These are phyloP conservation scores for Eimeria sp. DNA, from an alignment of 169 alveolate genomes.

Conservation along the genomic window DNA sequence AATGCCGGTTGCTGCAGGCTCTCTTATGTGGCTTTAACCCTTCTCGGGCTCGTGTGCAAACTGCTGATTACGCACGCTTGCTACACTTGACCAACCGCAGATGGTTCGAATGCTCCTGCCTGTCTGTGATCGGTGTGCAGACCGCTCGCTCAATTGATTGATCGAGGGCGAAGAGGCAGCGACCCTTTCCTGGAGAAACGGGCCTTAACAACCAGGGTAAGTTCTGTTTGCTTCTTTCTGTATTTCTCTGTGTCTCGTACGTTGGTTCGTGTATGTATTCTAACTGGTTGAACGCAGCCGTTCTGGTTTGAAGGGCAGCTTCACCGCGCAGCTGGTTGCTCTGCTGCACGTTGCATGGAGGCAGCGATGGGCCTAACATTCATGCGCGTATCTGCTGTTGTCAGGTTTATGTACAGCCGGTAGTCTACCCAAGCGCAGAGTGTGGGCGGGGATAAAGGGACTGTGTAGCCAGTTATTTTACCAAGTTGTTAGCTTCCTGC, in stretches of 20 bases:
- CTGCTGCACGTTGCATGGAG: not conserved
- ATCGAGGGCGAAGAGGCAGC: conserved; percentile 48
- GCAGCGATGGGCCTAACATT: not conserved
- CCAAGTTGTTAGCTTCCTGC: too few species aligned
- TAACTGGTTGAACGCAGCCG: not conserved
- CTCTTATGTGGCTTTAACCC: not conserved
- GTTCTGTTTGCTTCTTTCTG: not conserved
- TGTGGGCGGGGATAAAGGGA: too few species aligned
- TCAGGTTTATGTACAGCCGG: too few species aligned
- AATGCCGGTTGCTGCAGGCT: not conserved
- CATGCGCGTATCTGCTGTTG: not conserved
- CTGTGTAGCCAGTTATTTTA: too few species aligned
- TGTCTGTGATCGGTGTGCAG: conserved; percentile 9
- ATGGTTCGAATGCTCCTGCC: not conserved
- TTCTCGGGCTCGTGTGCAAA: not conserved
- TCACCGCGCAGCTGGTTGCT: not conserved
- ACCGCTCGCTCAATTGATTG: conserved; percentile 50
- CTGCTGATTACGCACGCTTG: not conserved
- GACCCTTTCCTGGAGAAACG: conserved; percentile 46
- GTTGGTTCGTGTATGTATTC: not conserved
- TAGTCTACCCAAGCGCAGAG: too few species aligned
- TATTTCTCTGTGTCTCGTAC: not conserved
- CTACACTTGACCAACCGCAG: not conserved
- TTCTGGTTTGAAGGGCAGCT: not conserved
- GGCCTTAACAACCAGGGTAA: conserved; percentile 2